Percentiles rank a stretch among this genome's conserved stretches.
These are phyloP conservation scores for Colletotrichum higginsianum DNA, from an alignment of 2,329 filamentous ascomycete genomes.

Conservation along the genomic window DNA sequence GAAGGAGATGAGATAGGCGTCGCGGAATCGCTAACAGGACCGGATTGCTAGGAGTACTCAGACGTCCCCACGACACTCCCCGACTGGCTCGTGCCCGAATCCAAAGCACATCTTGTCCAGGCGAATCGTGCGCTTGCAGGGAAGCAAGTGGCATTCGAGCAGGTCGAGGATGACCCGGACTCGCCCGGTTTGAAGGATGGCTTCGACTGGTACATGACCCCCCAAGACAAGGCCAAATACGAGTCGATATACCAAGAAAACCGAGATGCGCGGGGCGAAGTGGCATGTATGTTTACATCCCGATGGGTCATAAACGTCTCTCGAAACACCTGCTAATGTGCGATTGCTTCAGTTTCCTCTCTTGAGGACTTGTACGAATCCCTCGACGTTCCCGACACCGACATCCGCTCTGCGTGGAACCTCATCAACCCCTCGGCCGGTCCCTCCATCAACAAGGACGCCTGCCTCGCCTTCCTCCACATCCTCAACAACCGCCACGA, in stretches of 20 bases:
- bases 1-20: neutral
- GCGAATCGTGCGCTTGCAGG: constrained; percentile 85
- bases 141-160: constrained; percentile 86
- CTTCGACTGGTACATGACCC: constrained; percentile 99
- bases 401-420: constrained; percentile 95
- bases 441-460: constrained; percentile 92
- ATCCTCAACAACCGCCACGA: constrained; percentile 97
- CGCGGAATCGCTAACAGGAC: constrained; percentile 19
- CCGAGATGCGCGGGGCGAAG: constrained; percentile 87
- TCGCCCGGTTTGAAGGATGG: constrained; percentile 90
- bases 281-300: constrained; percentile 73
- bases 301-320: neutral
- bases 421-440: constrained; percentile 92
- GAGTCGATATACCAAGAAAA: constrained; percentile 97
- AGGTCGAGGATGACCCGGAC: constrained; percentile 86
- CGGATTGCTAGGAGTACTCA: constrained; percentile 79
- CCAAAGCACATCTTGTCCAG: constrained; percentile 91
- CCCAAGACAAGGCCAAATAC: constrained; percentile 91
- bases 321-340: constrained; percentile 7
- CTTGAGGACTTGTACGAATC: constrained; percentile 89
- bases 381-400: constrained; percentile 80
- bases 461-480: constrained; percentile 93
- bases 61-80: constrained; percentile 90
- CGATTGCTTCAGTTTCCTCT: constrained; percentile 73
- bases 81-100: constrained; percentile 97